Evolutionary conservation across 257 asterid species (phyloP), one percentile per base, ranked within the genome.

Genomic region (Perilla frutescens): DNA sequence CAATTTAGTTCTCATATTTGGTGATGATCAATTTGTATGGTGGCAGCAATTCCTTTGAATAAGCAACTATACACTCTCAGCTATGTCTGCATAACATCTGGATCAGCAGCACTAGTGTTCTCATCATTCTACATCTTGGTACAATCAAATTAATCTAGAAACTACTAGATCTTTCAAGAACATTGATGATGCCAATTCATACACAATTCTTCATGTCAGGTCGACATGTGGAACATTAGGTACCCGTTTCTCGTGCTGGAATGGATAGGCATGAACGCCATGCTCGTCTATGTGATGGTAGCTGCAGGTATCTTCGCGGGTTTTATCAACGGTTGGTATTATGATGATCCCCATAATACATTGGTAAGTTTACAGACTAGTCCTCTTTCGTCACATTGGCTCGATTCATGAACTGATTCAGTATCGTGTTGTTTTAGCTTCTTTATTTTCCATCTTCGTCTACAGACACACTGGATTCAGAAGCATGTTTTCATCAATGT

Each of bases 221-320:
- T 85, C 55, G 96, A 90, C 48, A 74, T 88, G 12, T 84, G 85
- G 89, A 79, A 82, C 48, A 62, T 81, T 20, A 85, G 67, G 75
- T 84, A 53, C 57, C 50, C 62, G 66, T 88, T 90, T 70, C 75
- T 90, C 55, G 89, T 90, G 34, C 78, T 90, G 26, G 85, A 88
- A 77, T 90, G 96, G 96, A 90, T 90, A 7, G 96, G 96, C 14
- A 84, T 84, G 93, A 90, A 90, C 34, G 96, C 93, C 1, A 90
- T 90, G 96, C 87, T 90, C n/a, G 96, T 90, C 11, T 90, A 88
- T 73, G 96, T 90, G 15, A 82, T 90, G 96, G 96, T 92, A 7
- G 96, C 93, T 2, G 90, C 29, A 69, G 93, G 87, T 58, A 82
- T 90, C 44, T 87, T 90, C 59, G 93, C 96, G 10, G 93, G 93